phyloP scores from a whole-genome alignment of 2,329 filamentous ascomycete species.

The Monosporascus sp. region DNA sequence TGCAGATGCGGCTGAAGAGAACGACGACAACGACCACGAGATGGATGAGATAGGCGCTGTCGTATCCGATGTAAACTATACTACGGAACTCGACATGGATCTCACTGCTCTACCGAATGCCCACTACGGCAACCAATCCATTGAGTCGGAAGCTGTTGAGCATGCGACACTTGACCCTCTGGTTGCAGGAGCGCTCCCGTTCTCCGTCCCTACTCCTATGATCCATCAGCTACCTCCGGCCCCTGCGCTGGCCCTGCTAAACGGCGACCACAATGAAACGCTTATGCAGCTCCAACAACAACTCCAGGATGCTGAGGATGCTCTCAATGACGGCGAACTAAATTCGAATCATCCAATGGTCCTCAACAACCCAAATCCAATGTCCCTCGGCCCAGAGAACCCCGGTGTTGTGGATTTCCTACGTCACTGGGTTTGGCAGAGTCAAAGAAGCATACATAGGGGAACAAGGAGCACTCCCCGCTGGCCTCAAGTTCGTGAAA shows the following conservation, averaged over 20 bases:
- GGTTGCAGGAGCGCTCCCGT: background rate
- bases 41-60: conserved; percentile 2
- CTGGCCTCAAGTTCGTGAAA: conserved; percentile 8
- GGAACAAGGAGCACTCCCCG: conserved; percentile 18
- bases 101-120: background rate
- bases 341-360: conserved; percentile 23
- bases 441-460: conserved; percentile 21
- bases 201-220: background rate
- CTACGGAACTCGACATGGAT: background rate
- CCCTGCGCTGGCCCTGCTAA: background rate
- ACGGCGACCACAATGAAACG: conserved; percentile 1
- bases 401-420: conserved; percentile 45
- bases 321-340: conserved; percentile 2
- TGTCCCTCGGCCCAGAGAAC: conserved; percentile 43
- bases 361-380: conserved; percentile 27
- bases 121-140: background rate
- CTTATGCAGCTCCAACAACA: conserved; percentile 5
- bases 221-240: background rate
- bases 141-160: background rate
- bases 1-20: background rate
- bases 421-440: conserved; percentile 38
- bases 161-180: background rate
- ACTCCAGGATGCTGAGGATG: conserved; percentile 11
- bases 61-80: background rate
- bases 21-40: conserved; percentile 9